phyloP scores from a whole-genome alignment of 768 basidiomycete genomes.

The Tylopilus cervinicoccineus region DNA sequence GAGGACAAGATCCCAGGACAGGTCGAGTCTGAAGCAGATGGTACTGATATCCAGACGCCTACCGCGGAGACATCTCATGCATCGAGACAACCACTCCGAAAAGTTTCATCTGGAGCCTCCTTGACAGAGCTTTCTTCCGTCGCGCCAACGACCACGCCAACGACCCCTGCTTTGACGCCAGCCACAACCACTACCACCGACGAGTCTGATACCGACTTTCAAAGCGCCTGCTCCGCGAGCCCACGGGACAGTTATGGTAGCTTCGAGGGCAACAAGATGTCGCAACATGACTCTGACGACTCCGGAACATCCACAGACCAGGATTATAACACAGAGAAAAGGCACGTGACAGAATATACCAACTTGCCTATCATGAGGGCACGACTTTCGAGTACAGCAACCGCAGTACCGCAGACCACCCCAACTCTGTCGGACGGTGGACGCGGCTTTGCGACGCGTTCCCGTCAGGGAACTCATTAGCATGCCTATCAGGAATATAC shows the following conservation, averaged over 20 bases:
- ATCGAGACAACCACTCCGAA: conserved; percentile 24
- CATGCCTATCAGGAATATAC: conserved; percentile 28
- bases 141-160: conserved; percentile 25
- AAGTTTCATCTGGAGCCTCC: conserved; percentile 31
- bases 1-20: conserved; percentile 38
- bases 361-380: conserved; percentile 40
- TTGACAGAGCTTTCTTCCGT: conserved; percentile 24
- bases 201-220: conserved; percentile 83
- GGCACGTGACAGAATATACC: conserved; percentile 31
- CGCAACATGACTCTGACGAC: conserved; percentile 27
- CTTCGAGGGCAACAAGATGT: conserved; percentile 29
- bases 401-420: conserved; percentile 43
- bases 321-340: conserved; percentile 27
- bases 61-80: conserved; percentile 29
- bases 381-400: conserved; percentile 54
- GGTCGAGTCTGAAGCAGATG: conserved; percentile 34
- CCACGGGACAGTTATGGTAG: conserved; percentile 65
- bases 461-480: conserved; percentile 18
- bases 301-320: conserved; percentile 29
- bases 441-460: conserved; percentile 21
- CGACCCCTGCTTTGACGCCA: conserved; percentile 34
- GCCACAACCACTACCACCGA: conserved; percentile 47
- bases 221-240: conserved; percentile 79
- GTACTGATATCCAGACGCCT: conserved; percentile 20
- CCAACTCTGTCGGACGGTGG: conserved; percentile 36